These are phyloP conservation scores for Rhodotorula sp. DNA, from an alignment of 1,284 basidiomycete species.

Conservation along the genomic window DNA sequence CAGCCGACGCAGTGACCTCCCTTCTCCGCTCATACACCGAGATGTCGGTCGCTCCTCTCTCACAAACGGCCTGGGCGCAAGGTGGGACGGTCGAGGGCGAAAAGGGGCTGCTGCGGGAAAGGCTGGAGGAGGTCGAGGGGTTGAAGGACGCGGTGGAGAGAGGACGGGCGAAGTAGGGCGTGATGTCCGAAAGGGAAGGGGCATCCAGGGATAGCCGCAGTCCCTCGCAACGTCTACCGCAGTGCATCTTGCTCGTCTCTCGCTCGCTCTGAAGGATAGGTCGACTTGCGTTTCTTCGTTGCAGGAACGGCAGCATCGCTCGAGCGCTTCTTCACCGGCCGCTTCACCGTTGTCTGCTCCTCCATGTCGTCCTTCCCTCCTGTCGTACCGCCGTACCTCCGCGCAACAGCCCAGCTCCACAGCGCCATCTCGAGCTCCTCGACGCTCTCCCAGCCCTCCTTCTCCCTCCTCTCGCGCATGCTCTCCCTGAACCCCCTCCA, in stretches of 20 bases:
- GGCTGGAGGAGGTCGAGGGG: conserved; percentile 22
- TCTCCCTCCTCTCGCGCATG: conserved; percentile 15
- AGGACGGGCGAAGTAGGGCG: background rate
- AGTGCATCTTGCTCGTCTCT: background rate
- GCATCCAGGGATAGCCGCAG: no score
- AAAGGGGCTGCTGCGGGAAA: conserved; percentile 19
- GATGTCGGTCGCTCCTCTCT: conserved; percentile 72
- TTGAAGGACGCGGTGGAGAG: conserved; percentile 21
- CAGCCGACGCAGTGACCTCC: conserved; percentile 39
- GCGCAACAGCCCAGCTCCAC: conserved; percentile 24
- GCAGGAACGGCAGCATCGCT: background rate
- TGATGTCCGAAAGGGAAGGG: no score
- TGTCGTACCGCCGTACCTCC: conserved; percentile 1
- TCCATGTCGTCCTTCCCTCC: background rate
- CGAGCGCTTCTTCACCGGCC: background rate
- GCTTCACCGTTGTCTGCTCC: background rate
- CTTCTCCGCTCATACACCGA: conserved; percentile 19
- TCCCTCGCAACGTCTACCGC: no score
- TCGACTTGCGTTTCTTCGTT: conserved; percentile 2
- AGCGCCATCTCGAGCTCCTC: conserved; percentile 35
- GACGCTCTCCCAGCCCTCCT: conserved; percentile 22
- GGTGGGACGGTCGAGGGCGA: conserved; percentile 54
- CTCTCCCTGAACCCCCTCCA: conserved; percentile 13
- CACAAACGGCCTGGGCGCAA: conserved; percentile 70
- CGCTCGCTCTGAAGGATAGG: background rate